Evolutionary conservation across 2,329 filamentous ascomycete genomes (phyloP).

Genomic region (Thermoascus crustaceus): DNA sequence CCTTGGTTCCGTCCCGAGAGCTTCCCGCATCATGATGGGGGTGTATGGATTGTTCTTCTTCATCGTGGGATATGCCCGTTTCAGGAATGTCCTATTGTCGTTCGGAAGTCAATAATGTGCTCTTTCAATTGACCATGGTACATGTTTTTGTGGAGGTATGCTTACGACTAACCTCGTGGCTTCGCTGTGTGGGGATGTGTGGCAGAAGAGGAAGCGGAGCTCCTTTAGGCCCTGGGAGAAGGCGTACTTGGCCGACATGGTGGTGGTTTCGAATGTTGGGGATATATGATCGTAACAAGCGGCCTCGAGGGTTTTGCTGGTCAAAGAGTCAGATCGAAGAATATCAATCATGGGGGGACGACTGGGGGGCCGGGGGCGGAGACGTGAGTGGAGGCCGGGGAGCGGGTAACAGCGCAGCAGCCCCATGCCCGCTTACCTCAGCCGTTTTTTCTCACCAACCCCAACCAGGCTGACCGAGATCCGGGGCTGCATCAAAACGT

Average conservation of each 20-base stretch:
- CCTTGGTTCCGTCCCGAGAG: slow-evolving; percentile 70
- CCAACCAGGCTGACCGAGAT: too few species aligned
- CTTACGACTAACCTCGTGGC: slow-evolving; percentile 62
- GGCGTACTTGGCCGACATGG: slow-evolving; percentile 86
- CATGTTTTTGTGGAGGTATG: neutral
- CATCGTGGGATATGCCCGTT: slow-evolving; percentile 91
- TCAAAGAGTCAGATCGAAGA: too few species aligned
- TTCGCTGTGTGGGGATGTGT: slow-evolving; percentile 84
- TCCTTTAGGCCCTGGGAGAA: slow-evolving; percentile 87
- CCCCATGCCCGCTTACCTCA: slow-evolving; percentile 23
- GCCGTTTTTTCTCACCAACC: slow-evolving; percentile 17
- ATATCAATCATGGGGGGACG: too few species aligned
- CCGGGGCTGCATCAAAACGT: too few species aligned
- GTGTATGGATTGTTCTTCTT: slow-evolving; percentile 96
- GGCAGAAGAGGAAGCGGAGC: slow-evolving; percentile 94
- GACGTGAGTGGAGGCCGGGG: too few species aligned
- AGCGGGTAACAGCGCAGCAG: slow-evolving; percentile 1
- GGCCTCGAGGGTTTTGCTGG: slow-evolving; percentile 1
- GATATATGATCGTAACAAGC: slow-evolving; percentile 4
- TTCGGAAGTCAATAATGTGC: neutral
- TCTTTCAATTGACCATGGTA: slow-evolving; percentile 1
- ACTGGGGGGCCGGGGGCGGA: too few species aligned
- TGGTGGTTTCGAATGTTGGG: slow-evolving; percentile 26
- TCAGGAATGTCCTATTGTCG: slow-evolving; percentile 68
- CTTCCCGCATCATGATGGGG: slow-evolving; percentile 92